Evolutionary conservation across 768 basidiomycete species (phyloP).

Genomic region (Arthromyces matolae): DNA sequence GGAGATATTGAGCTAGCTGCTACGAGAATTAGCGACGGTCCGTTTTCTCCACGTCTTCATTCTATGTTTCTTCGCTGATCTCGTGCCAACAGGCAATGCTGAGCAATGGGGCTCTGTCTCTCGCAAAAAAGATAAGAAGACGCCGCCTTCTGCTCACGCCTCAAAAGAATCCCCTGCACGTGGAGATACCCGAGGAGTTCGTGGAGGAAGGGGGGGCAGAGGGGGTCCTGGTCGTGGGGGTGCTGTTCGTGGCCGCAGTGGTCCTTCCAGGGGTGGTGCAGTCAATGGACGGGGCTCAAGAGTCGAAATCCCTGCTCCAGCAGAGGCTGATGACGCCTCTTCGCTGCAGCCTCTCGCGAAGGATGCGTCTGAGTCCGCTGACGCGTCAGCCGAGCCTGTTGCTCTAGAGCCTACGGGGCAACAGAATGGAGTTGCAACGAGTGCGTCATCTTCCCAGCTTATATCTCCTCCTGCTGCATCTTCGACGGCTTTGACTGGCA

Average conservation of each 20-base stretch:
- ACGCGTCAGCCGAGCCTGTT: constrained; percentile 24
- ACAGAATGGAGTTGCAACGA: constrained; percentile 28
- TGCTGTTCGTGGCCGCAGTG: constrained; percentile 48
- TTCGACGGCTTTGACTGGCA: constrained; percentile 30
- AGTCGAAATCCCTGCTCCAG: constrained; percentile 30
- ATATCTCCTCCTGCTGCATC: constrained; percentile 29
- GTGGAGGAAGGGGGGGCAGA: constrained; percentile 55
- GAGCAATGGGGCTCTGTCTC: constrained; percentile 82
- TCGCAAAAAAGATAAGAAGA: constrained; percentile 87
- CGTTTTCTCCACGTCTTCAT: constrained; percentile 13
- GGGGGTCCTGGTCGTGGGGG: constrained; percentile 61
- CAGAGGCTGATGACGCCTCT: constrained; percentile 21
- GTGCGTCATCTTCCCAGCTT: constrained; percentile 26
- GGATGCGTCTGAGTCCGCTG: constrained; percentile 15
- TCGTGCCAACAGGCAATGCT: constrained; percentile 51
- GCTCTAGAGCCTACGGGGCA: constrained; percentile 19
- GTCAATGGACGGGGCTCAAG: constrained; percentile 39
- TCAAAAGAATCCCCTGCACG: constrained; percentile 51
- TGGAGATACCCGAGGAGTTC: constrained; percentile 57
- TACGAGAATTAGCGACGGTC: constrained; percentile 75
- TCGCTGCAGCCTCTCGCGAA: constrained; percentile 19
- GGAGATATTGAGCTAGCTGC: constrained; percentile 72
- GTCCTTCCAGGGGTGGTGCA: constrained; percentile 39
- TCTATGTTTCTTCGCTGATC: constrained; percentile 12
- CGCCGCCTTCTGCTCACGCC: constrained; percentile 34